Conservation (phyloP, 2,329 filamentous ascomycete genomes). For the Fusarium tricinctum region DNA sequence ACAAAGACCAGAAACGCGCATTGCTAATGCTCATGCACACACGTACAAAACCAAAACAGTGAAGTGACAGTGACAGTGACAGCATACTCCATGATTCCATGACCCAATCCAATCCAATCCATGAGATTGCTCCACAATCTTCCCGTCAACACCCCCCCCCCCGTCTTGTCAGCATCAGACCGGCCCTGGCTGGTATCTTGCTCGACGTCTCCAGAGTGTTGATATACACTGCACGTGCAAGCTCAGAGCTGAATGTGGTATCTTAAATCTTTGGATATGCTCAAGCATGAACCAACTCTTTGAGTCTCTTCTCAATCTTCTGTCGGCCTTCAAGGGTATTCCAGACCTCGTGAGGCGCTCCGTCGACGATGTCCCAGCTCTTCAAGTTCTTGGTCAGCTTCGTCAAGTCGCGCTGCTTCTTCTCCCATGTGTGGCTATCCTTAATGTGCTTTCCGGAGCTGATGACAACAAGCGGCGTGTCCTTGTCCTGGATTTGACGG, state of each 20-base stretch:
- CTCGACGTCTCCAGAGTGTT: slow-evolving; percentile 4
- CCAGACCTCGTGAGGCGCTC: slow-evolving; percentile 92
- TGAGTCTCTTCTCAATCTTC: slow-evolving; percentile 83
- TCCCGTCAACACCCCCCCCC: slow-evolving; percentile 24
- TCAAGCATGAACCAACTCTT: slow-evolving; percentile 69
- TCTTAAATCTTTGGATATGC: slow-evolving; percentile 1
- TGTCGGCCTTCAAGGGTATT: slow-evolving; percentile 77
- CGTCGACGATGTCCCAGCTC: slow-evolving; percentile 87
- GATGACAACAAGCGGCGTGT: slow-evolving; percentile 83
- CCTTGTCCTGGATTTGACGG: slow-evolving; percentile 80
- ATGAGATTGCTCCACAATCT: slow-evolving; percentile 28
- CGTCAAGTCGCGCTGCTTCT: slow-evolving; percentile 87
- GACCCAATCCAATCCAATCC: background rate
- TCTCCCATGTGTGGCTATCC: slow-evolving; percentile 79
- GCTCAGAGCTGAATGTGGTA: background rate
- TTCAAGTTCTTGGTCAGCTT: slow-evolving; percentile 83
- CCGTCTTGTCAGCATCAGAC: slow-evolving; percentile 34
- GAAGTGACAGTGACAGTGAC: background rate
- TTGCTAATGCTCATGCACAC: slow-evolving; percentile 28
- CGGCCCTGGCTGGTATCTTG: slow-evolving; percentile 20
- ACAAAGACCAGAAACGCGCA: slow-evolving; percentile 28
- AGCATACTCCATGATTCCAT: background rate
- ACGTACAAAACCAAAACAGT: slow-evolving; percentile 2
- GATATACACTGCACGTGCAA: slow-evolving; percentile 26
- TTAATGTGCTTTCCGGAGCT: slow-evolving; percentile 82